A percentile compares a stretch with the other conserved stretches of the same genome.
Evolutionary conservation across 257 asterid genomes (phyloP).

Genomic region (Ocimum tenuiflorum): DNA sequence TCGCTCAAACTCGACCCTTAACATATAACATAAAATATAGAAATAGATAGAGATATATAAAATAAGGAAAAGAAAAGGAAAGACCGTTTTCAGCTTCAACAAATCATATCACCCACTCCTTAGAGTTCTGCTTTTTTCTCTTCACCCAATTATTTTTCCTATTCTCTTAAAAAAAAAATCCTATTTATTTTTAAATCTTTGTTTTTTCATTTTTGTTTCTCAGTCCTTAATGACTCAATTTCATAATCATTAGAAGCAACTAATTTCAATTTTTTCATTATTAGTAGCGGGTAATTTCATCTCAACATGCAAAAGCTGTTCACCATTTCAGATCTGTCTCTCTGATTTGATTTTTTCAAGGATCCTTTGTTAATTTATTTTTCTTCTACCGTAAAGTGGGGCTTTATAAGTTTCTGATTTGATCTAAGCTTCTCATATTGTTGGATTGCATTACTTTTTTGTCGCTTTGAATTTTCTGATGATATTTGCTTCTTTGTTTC

Average conservation of each 20-base stretch:
- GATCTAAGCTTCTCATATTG: constrained; percentile 22
- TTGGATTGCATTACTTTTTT: neutral
- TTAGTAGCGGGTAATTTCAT: neutral
- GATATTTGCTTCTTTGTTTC: neutral
- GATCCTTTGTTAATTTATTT: constrained; percentile 20
- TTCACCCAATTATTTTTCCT: constrained; percentile 12
- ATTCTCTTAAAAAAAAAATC: too few species aligned
- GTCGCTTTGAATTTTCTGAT: neutral
- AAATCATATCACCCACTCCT: too few species aligned
- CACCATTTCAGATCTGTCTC: constrained; percentile 26
- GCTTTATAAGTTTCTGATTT: neutral
- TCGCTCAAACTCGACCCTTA: too few species aligned
- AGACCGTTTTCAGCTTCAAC: too few species aligned
- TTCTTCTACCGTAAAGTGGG: neutral
- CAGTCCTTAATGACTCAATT: neutral
- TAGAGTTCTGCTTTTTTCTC: neutral
- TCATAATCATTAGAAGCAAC: neutral
- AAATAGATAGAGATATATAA: too few species aligned
- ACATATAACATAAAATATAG: too few species aligned
- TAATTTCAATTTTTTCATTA: constrained; percentile 8
- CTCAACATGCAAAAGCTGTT: constrained; percentile 20
- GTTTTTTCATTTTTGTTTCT: constrained; percentile 25
- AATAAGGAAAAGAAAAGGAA: too few species aligned
- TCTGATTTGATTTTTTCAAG: constrained; percentile 17
- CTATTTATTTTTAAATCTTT: constrained; percentile 10